phyloP scores from a whole-genome alignment of 208 protist genomes.

The Jaenimonas drosophilae region DNA sequence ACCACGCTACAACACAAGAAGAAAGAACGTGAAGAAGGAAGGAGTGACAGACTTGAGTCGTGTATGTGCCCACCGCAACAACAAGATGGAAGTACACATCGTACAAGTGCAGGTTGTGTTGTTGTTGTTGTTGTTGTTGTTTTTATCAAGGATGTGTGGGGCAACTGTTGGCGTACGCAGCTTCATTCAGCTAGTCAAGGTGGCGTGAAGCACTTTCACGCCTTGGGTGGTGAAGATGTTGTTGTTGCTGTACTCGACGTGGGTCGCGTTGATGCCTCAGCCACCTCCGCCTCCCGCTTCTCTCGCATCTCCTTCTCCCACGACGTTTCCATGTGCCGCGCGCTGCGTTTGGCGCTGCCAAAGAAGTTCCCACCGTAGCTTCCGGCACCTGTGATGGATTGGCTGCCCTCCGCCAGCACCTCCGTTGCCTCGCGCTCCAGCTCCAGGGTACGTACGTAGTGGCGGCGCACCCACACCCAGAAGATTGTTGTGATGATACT shows the following conservation, averaged over 20 bases:
- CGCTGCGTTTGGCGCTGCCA: constrained; percentile 50
- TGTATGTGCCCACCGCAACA: too few relatives aligned
- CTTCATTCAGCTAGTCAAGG: too few relatives aligned
- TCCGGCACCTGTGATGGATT: constrained; percentile 40
- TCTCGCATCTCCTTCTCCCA: constrained; percentile 77
- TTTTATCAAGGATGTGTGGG: too few relatives aligned
- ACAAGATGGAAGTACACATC: not conserved
- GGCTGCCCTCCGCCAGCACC: not conserved
- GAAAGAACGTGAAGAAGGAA: constrained; percentile 9
- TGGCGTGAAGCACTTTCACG: too few relatives aligned
- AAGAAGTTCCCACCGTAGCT: constrained; percentile 62
- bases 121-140: not conserved
- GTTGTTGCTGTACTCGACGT: constrained; percentile 2
- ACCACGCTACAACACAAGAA: not conserved
- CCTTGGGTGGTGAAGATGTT: not conserved
- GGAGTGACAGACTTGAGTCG: constrained; percentile 4
- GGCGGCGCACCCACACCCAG: constrained; percentile 80
- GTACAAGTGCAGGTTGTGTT: not conserved
- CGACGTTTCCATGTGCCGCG: constrained; percentile 38
- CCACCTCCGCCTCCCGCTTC: constrained; percentile 18
- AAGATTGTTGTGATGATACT: constrained; percentile 48
- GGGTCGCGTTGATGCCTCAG: constrained; percentile 1
- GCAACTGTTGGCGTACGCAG: too few relatives aligned
- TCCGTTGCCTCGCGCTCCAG: constrained; percentile 12
- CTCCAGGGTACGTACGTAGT: constrained; percentile 56